These are phyloP conservation scores for Linum tenue DNA, from an alignment of 345 rosid species.

Conservation along the genomic window DNA sequence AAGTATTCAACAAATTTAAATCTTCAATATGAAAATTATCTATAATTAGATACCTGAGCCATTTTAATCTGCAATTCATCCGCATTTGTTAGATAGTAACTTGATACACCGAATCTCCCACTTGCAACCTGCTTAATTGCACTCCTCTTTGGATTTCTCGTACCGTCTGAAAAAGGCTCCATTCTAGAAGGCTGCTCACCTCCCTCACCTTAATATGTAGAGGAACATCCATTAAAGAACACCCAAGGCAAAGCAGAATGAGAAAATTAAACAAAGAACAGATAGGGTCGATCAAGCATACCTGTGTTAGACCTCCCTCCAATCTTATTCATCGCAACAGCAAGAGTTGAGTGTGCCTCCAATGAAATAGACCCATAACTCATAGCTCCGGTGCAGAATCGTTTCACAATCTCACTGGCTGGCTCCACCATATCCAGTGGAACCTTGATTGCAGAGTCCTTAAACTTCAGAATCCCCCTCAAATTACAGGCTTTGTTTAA, in stretches of 20 bases:
- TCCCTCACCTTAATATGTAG: constrained; percentile 69
- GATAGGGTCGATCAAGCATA: constrained; percentile 14
- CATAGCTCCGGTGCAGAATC: constrained; percentile 99
- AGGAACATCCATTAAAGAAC: neutral
- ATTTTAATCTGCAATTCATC: constrained; percentile 96
- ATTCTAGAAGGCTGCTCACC: constrained; percentile 97
- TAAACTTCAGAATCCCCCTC: constrained; percentile 89
- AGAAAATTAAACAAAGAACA: neutral
- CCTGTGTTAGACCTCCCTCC: constrained; percentile 99
- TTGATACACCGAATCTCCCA: constrained; percentile 99
- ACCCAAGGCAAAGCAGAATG: neutral
- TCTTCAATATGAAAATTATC: neutral
- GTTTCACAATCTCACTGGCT: constrained; percentile 94
- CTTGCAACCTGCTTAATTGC: constrained; percentile 99
- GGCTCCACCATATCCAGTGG: constrained; percentile 87
- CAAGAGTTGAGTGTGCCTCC: constrained; percentile 87
- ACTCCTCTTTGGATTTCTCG: constrained; percentile 86
- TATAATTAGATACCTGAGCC: constrained; percentile 75
- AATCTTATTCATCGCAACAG: constrained; percentile 84
- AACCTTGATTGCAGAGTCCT: constrained; percentile 47
- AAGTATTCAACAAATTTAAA: constrained; percentile 13
- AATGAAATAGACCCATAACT: constrained; percentile 97
- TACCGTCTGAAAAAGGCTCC: constrained; percentile 89
- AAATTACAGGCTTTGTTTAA: constrained; percentile 83
- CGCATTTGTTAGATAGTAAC: constrained; percentile 94